Evolutionary conservation across 1,284 basidiomycete species (phyloP).

Genomic region (Cryptococcus wingfieldii): DNA sequence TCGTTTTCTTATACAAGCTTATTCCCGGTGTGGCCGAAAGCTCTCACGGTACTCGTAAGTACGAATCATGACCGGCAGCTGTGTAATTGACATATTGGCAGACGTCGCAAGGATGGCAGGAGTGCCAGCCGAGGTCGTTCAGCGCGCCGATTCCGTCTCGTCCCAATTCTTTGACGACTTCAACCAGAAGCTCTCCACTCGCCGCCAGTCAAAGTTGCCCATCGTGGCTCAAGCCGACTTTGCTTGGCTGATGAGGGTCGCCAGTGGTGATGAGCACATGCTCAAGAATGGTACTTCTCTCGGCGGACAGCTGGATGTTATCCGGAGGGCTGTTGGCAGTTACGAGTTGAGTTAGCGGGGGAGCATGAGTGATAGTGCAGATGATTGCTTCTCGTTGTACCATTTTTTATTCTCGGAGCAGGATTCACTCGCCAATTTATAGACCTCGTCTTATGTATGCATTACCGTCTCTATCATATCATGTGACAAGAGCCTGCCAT

Average conservation of each 20-base stretch:
- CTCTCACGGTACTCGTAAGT: constrained; percentile 74
- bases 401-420: not conserved
- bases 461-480: too few relatives aligned
- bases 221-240: constrained; percentile 82
- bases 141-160: constrained; percentile 80
- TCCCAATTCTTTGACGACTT: constrained; percentile 82
- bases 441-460: too few relatives aligned
- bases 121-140: constrained; percentile 64
- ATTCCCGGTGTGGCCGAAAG: constrained; percentile 81
- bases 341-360: constrained; percentile 12
- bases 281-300: constrained; percentile 6
- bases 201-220: constrained; percentile 63
- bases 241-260: constrained; percentile 57
- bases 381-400: too few relatives aligned
- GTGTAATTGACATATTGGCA: constrained; percentile 8
- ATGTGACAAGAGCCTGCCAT: too few relatives aligned
- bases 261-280: not conserved
- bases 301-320: constrained; percentile 30
- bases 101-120: constrained; percentile 82
- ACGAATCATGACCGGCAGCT: not conserved
- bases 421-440: not conserved
- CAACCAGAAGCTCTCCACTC: constrained; percentile 65
- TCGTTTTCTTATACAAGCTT: constrained; percentile 90
- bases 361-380: too few relatives aligned
- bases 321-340: constrained; percentile 21